phyloP scores from a whole-genome alignment of 129 eudicot species.

The Helichrysum umbraculigerum region DNA sequence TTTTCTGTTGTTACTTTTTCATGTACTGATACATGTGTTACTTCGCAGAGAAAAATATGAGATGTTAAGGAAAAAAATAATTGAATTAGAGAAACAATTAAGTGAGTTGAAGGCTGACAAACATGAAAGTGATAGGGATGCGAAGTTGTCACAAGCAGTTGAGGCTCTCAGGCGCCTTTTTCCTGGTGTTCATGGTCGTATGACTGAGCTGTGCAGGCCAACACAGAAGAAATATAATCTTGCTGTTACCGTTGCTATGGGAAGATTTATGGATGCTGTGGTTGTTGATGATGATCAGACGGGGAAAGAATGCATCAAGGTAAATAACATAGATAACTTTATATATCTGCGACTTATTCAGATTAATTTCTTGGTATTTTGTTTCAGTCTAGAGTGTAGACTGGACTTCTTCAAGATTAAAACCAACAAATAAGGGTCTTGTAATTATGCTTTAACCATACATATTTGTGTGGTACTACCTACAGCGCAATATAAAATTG shows the following conservation, averaged over 20 bases:
- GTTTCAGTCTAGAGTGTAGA: not conserved
- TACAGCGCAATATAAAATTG: slow-evolving; percentile 4
- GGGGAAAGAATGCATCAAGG: slow-evolving; percentile 99
- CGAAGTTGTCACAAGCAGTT: slow-evolving; percentile 83
- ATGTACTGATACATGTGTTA: slow-evolving; percentile 2
- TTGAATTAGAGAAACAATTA: slow-evolving; percentile 73
- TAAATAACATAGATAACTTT: slow-evolving; percentile 10
- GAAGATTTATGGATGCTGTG: slow-evolving; percentile 97
- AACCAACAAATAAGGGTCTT: not conserved
- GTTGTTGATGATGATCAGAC: slow-evolving; percentile 92
- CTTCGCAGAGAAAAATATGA: slow-evolving; percentile 67
- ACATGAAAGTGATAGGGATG: slow-evolving; percentile 95
- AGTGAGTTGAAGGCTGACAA: slow-evolving; percentile 93
- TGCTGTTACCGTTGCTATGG: slow-evolving; percentile 99
- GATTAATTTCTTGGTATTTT: not conserved
- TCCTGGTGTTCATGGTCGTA: slow-evolving; percentile 99
- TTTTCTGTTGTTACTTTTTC: not conserved
- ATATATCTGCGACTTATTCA: not conserved
- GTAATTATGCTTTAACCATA: not conserved
- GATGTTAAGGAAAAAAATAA: slow-evolving; percentile 62
- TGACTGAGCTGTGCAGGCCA: slow-evolving; percentile 97
- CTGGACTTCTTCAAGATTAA: not conserved
- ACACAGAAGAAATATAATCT: slow-evolving; percentile 86
- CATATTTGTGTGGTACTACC: not conserved
- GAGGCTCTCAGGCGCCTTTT: slow-evolving; percentile 90